These are phyloP conservation scores for Hemileccinum rubropunctum DNA, from an alignment of 768 basidiomycete genomes.

Conservation along the genomic window DNA sequence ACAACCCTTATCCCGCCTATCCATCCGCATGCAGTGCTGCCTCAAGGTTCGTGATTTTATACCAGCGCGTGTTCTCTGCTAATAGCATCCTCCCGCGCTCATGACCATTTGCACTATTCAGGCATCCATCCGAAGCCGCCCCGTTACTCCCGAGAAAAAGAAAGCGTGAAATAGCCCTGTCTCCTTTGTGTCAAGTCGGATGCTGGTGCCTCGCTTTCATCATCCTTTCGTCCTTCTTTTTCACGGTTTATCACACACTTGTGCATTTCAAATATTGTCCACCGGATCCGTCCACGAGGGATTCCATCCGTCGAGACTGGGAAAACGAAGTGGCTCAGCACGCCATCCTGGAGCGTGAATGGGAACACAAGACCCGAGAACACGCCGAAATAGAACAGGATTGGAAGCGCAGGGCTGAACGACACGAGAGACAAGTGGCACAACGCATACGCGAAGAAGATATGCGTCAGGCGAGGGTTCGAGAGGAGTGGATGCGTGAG, in stretches of 20 bases:
- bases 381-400: not conserved
- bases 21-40: no score
- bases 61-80: not conserved
- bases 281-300: constrained; percentile 1
- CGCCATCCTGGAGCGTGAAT: not conserved
- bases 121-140: not conserved
- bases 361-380: not conserved
- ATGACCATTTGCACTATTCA: not conserved
- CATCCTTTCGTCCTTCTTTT: not conserved
- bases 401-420: constrained; percentile 2
- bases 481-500: constrained; percentile 7
- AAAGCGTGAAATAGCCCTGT: not conserved
- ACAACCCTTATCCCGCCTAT: not conserved
- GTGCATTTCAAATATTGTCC: constrained; percentile 8
- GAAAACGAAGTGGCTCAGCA: constrained; percentile 3
- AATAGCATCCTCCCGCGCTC: not conserved
- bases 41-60: not conserved
- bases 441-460: constrained; percentile 2
- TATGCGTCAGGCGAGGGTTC: constrained; percentile 1
- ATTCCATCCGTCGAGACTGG: constrained; percentile 6
- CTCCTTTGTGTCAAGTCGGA: not conserved
- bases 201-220: not conserved
- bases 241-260: not conserved
- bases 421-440: constrained; percentile 4
- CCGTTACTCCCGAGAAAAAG: not conserved